A percentile compares a stretch with the other conserved stretches of the same genome.
These are phyloP conservation scores for Saitozyma podzolica DNA, from an alignment of 768 basidiomycete species.

Conservation along the genomic window DNA sequence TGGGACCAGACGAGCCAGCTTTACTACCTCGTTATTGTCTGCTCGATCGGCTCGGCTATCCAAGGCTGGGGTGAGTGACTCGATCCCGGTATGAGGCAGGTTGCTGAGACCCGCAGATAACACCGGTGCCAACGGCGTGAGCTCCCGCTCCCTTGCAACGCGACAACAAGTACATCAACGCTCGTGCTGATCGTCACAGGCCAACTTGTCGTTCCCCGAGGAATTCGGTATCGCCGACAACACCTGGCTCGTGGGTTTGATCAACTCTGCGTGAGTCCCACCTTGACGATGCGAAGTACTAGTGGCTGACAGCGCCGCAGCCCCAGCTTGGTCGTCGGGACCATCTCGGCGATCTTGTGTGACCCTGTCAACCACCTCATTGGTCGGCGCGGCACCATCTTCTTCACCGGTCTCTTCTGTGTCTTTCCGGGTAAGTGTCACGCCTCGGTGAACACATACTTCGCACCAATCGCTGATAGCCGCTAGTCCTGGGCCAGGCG, in stretches of 20 bases:
- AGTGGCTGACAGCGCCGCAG: conserved; percentile 53
- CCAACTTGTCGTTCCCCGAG: conserved; percentile 47
- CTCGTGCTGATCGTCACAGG: neutral
- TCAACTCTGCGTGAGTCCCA: conserved; percentile 40
- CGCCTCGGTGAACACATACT: conserved; percentile 53
- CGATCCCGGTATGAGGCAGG: too few relatives aligned
- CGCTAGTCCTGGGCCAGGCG: conserved; percentile 52
- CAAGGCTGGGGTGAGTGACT: conserved; percentile 44
- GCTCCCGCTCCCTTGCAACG: conserved; percentile 32
- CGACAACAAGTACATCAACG: too few relatives aligned
- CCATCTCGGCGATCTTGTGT: conserved; percentile 53
- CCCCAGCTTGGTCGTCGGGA: conserved; percentile 21
- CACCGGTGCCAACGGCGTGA: conserved; percentile 44
- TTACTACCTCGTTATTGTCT: conserved; percentile 39
- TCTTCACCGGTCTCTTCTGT: conserved; percentile 57
- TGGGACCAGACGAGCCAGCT: conserved; percentile 49
- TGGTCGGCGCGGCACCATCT: conserved; percentile 63
- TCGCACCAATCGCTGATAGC: conserved; percentile 13
- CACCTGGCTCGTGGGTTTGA: conserved; percentile 47
- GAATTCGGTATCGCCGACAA: conserved; percentile 46
- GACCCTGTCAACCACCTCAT: conserved; percentile 67
- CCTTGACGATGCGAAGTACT: conserved; percentile 13
- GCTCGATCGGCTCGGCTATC: conserved; percentile 43
- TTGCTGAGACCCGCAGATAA: conserved; percentile 40
- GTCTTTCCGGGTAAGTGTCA: conserved; percentile 61